Percentiles rank a stretch among this genome's conserved stretches.
Evolutionary conservation across 768 basidiomycete genomes (phyloP).

Genomic region (Lactarius hatsudake): DNA sequence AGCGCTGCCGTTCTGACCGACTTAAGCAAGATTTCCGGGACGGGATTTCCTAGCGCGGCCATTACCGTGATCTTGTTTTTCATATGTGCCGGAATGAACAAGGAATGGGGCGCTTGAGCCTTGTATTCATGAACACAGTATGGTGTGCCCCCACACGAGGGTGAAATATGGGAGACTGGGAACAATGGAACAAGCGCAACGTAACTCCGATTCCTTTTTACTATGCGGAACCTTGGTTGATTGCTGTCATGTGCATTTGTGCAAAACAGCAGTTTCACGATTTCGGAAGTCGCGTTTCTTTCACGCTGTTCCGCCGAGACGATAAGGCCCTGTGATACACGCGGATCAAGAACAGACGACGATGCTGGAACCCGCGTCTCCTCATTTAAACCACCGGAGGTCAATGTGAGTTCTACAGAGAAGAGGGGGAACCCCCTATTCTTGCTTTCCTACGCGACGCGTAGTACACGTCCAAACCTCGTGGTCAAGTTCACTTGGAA

Average conservation of each 20-base stretch:
- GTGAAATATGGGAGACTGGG: neutral
- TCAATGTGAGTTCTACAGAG: neutral
- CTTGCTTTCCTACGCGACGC: neutral
- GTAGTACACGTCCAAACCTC: conserved; percentile 6
- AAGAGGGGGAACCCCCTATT: neutral
- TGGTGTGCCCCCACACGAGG: neutral
- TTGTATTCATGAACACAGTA: neutral
- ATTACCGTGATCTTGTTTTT: too few species aligned
- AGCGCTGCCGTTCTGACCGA: too few species aligned
- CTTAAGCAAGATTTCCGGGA: too few species aligned
- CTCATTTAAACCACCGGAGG: neutral
- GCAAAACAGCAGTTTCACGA: neutral
- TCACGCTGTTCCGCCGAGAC: neutral
- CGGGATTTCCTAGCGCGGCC: too few species aligned
- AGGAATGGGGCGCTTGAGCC: too few species aligned
- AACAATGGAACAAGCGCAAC: neutral
- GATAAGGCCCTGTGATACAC: conserved; percentile 1
- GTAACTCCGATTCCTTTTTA: neutral
- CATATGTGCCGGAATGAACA: too few species aligned
- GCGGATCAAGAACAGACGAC: neutral
- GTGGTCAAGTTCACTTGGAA: neutral
- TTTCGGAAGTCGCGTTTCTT: conserved; percentile 3
- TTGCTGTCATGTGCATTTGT: neutral
- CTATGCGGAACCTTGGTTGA: neutral
- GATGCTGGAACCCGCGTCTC: neutral